Base-by-base conservation (phyloP, 352 stramenopile species). In the Phytophthora niederhauseri region DNA sequence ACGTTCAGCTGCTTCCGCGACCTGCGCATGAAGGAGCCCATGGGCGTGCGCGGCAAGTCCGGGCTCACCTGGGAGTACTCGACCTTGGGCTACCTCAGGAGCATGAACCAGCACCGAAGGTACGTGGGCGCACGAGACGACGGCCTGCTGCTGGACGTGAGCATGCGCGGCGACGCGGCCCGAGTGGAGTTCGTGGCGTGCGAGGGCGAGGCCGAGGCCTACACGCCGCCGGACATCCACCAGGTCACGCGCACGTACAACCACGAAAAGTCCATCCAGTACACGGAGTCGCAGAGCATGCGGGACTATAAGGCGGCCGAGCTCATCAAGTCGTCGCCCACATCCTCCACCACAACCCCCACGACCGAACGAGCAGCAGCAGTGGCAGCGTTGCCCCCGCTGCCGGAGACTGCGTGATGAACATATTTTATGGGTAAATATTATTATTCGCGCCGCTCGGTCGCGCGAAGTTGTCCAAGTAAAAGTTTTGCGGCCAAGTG, bases 61-160 rank as follows among this genome's bases (percentile, higher is more conserved):
- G 88, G 88, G 0, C 70, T 94, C 8, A 83, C 88, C 50, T 96
- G 86, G 86, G 88, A 94, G 56, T 93, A 94, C 57, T 94, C 86
- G 26, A 89, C 86, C 3, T 76, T 91, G 1, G 88, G 88, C 17
- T 84, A 93, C 61, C 76, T 96, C 31, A 87, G 92, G 66, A 96
- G 88, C 72, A 94, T 96, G 88, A 96, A 94, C 75, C 89, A 96
- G 73, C 89, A 96, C 58, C 85, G 89, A 46, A 81, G 89, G 43
- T 96, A 95, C 65, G 84, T 96, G 20, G 89, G 87, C 28, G 76
- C 85, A 45, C 84, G 87, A 2, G 75, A 92, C 30, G 87, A 96
- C 59, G 73, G 77, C 26, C 66, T 94, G 31, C 64, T 96, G 22
- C 61, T 95, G 24, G 89, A 96, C 52, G 87, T 96, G 71, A 95